Conservation (phyloP, 257 asterid genomes). For the Fraxinus cuspidata region DNA sequence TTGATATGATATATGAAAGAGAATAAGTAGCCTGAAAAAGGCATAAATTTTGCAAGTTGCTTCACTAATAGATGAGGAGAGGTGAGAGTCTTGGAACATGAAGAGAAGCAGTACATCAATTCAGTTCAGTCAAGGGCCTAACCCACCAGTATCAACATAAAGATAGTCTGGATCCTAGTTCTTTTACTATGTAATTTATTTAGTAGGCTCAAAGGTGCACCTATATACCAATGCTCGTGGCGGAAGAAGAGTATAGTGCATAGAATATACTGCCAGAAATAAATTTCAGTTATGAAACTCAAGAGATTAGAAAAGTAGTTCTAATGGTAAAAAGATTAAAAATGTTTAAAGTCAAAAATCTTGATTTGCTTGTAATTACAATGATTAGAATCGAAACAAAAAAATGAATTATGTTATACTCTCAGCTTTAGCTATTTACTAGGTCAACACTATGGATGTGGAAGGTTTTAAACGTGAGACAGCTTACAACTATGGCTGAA, state of each 20-base stretch:
- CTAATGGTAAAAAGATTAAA: not conserved
- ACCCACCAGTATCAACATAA: not conserved
- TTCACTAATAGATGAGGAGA: not conserved
- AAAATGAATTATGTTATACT: not conserved
- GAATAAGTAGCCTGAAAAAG: not conserved
- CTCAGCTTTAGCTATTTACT: not conserved
- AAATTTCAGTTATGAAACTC: not conserved
- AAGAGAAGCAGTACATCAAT: not conserved
- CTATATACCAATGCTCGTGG: not conserved
- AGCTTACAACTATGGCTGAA: constrained; percentile 5
- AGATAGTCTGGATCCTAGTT: constrained; percentile 4
- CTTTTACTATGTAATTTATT: not conserved
- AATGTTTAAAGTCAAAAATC: not conserved
- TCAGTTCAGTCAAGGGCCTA: not conserved
- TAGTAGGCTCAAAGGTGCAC: not conserved
- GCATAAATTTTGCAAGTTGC: not conserved
- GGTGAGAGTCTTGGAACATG: not conserved
- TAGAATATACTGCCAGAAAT: not conserved
- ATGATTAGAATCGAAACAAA: not conserved
- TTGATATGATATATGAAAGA: not conserved
- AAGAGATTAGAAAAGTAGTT: not conserved
- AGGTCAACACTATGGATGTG: not conserved
- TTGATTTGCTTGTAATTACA: constrained; percentile 1
- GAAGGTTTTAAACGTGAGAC: not conserved
- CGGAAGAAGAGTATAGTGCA: not conserved